Conservation (phyloP, 148 eudicot genomes). For the Camellia sinensis region DNA sequence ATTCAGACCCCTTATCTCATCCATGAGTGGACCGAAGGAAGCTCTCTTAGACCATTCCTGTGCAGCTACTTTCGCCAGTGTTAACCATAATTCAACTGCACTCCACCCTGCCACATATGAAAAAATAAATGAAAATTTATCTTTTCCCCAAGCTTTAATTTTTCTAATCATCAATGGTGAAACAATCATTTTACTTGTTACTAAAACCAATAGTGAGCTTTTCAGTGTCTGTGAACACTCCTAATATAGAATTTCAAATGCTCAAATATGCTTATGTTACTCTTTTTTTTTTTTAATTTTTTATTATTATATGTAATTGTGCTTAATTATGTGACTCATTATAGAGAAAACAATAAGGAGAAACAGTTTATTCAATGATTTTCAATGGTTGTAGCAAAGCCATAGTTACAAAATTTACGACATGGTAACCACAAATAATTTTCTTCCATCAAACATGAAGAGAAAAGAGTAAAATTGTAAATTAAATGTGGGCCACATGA, state of each 20-base stretch:
- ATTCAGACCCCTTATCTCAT: constrained; percentile 63
- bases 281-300: no score
- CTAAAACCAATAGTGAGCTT: not conserved
- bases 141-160: not conserved
- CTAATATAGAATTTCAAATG: not conserved
- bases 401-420: not conserved
- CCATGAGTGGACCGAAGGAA: constrained; percentile 99
- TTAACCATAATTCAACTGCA: constrained; percentile 2
- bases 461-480: not conserved
- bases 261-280: no score
- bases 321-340: not conserved
- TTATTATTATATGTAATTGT: no score
- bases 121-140: not conserved
- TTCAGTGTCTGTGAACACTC: not conserved
- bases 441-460: not conserved
- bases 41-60: constrained; percentile 66
- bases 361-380: constrained; percentile 2
- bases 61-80: constrained; percentile 16
- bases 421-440: not conserved
- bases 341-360: not conserved
- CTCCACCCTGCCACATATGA: not conserved
- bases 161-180: not conserved
- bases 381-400: not conserved
- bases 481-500: not conserved
- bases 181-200: not conserved